phyloP scores from a whole-genome alignment of 176 grass and related monocot species.

The sorghum (Sorghum bicolor) region Sorghum_bicolor_NCBIv3 NC_012873.2:65001501-65002000 shows the following conservation, averaged over 20 bases:
- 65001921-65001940: background rate
- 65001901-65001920: background rate
- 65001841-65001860: background rate
- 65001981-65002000: background rate
- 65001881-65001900: too few species aligned
- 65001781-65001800: background rate
- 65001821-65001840: background rate
- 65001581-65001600: too few species aligned
- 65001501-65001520: too few species aligned
- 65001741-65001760: background rate
- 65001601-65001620: background rate
- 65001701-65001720: background rate
- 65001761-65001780: background rate
- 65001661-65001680: background rate
- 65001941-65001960: background rate
- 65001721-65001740: background rate
- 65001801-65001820: conserved; percentile 30
- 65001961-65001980: background rate
- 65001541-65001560: background rate
- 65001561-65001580: background rate
- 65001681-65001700: background rate
- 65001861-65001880: background rate
- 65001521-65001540: background rate
- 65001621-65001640: background rate
- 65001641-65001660: background rate